Conservation (phyloP, 1,284 basidiomycete species). For the Prillingera fragicola region DNA sequence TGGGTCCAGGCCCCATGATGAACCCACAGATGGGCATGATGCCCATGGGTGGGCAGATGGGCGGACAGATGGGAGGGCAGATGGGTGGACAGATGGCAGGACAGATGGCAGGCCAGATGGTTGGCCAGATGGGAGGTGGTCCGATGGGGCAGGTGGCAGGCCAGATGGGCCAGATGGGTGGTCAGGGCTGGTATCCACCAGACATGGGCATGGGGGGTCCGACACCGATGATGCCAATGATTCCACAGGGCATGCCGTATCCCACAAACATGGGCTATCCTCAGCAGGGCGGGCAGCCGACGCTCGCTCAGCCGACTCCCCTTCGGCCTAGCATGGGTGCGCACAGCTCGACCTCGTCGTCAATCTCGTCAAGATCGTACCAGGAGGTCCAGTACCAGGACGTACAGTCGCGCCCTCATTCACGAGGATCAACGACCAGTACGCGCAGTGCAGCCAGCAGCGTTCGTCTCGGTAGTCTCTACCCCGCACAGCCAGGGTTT, state of each 20-base stretch:
- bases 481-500: constrained; percentile 26
- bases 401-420: constrained; percentile 38
- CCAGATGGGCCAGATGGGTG: background rate
- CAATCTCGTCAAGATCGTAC: constrained; percentile 41
- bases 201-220: constrained; percentile 16
- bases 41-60: background rate
- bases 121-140: too few species aligned
- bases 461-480: constrained; percentile 39
- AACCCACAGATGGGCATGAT: background rate
- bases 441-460: constrained; percentile 40
- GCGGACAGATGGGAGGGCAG: constrained; percentile 3
- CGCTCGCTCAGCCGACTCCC: constrained; percentile 36
- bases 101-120: constrained; percentile 6
- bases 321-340: constrained; percentile 33
- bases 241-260: constrained; percentile 35
- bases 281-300: constrained; percentile 1
- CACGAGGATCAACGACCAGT: constrained; percentile 42
- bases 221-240: constrained; percentile 31
- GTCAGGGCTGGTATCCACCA: constrained; percentile 17
- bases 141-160: too few species aligned
- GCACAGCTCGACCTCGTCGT: constrained; percentile 37
- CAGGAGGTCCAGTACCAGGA: too few species aligned
- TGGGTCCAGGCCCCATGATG: constrained; percentile 9
- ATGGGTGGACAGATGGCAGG: constrained; percentile 2
- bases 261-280: constrained; percentile 9